Base-by-base conservation (phyloP, 805 yeast genomes). In the Hanseniaspora taiwanica region DNA sequence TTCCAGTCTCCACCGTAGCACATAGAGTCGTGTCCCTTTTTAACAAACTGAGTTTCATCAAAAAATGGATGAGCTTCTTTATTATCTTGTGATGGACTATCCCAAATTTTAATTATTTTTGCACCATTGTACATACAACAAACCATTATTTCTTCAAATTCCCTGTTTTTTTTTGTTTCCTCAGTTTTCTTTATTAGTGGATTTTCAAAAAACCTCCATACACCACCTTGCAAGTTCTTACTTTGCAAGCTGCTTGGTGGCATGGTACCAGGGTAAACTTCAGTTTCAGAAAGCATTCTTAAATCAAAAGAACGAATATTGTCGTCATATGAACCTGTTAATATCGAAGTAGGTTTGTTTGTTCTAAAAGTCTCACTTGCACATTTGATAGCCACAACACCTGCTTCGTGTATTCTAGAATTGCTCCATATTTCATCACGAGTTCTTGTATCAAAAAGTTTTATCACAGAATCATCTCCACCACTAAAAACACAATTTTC, bases 71-170 rank as follows among this genome's bases (percentile, higher is more conserved):
- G 62, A 2, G 57, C 53, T 40, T 71, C 57, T 7, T 42, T 40
- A 1, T 60, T 50, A 1, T 47, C 45, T 2, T 23, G 7, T 8
- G 10, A 8, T 25, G 10, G 14, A 25, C 47, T 42, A 9, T 48
- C 53, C 18, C 53, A 49, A n/a, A 67, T 52, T 12, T 56, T 55
- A 1, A 87, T 55, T 0, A 87, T 64, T 42, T 86, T 67, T 1
- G 94, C 95, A 14, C 98, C 98, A 48, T 84, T 86, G 53, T 89
- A 89, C 97, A 91, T 91, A 53, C 96, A 85, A 56, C 96, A 87
- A 0, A 78, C 76, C 38, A 89, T 60, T 0, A 89, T 68, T 33
- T 72, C 61, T 42, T 71, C 60, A 25, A 64, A 65, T n/a, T 7
- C 9, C 6, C 8, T 7, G 8, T 42, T 37, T 12, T 39, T 27